Base-by-base conservation (phyloP, 2,329 filamentous ascomycete species). In the Periconia sp. region DNA sequence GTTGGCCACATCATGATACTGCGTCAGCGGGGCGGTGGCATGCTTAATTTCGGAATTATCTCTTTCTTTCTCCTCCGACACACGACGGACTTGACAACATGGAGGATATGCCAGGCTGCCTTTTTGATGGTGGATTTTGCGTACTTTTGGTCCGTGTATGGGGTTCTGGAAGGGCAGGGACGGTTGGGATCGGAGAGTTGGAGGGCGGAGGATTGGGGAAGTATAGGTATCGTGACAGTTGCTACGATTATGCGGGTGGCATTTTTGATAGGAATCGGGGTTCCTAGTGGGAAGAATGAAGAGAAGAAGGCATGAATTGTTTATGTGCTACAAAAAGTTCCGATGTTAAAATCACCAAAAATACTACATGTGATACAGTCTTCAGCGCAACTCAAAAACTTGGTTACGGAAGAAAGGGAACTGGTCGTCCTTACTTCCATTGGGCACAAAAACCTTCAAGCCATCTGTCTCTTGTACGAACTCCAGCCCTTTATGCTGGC, bases 151-250 rank as follows among this genome's bases (percentile, higher is more conserved):
- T 50, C 48, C 11, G 54, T 40, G 3, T 56, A 44, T 37, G 48
- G 40, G 16, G 57, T 42, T 17, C 30, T 52, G 42, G 44, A 17
- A 15, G 46, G n/a, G 9, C 60, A 56, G 46, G 46, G 33, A 8
- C 36, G 58, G 34, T 34, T 56, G 19, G 35, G 32, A 28, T 39
- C 46, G 1, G 33, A 34, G 19, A 48, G 40, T 6, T 63, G 58
- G 54, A 54, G 52, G 37, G 45, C 32, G 25, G 50, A 61, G 50
- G 57, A 59, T 44, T 58, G 55, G 70, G 48, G 68, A 54, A 51
- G 72, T 67, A 11, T 73, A 57, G 43, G 18, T 33, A 56, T 45
- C 50, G 70, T 28, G 40, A 60, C 16, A 13, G 43, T 38, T 45
- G 66, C 46, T 45, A 60, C 30, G 44, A 45, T 41, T 54, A 48